Evolutionary conservation across 2,329 filamentous ascomycete species (phyloP).

Genomic region (Drechslerella stenobrocha): DNA sequence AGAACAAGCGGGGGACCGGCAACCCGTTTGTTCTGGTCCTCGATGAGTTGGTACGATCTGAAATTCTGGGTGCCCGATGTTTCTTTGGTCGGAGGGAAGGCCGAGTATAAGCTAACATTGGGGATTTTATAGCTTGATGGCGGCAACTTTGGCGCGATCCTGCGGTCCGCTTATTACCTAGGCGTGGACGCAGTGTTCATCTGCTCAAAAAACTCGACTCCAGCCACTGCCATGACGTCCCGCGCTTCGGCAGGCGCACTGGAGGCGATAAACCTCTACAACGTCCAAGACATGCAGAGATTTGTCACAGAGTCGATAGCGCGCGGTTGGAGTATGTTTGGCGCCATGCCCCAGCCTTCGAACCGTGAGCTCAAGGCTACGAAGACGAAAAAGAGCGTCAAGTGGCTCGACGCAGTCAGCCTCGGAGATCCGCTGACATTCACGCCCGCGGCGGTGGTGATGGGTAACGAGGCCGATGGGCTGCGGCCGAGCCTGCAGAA

Average conservation of each 20-base stretch:
- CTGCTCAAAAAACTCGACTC: constrained; percentile 70
- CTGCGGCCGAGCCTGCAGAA: constrained; percentile 67
- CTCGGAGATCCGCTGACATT: constrained; percentile 61
- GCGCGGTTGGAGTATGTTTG: constrained; percentile 81
- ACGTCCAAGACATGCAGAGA: constrained; percentile 66
- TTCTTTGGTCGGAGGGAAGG: too few relatives aligned
- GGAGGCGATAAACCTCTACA: constrained; percentile 75
- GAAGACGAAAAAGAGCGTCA: constrained; percentile 54
- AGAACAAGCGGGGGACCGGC: constrained; percentile 58
- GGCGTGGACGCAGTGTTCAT: constrained; percentile 82
- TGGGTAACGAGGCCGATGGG: constrained; percentile 80
- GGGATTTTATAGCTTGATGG: constrained; percentile 68
- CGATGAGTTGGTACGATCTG: constrained; percentile 66
- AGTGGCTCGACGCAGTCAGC: constrained; percentile 59
- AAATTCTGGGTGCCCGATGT: too few relatives aligned
- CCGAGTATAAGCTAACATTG: too few relatives aligned
- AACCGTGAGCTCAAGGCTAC: constrained; percentile 17
- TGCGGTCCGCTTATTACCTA: constrained; percentile 87
- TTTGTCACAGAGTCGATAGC: constrained; percentile 71
- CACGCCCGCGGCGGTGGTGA: constrained; percentile 74
- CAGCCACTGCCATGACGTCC: constrained; percentile 73
- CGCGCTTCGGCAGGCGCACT: constrained; percentile 88
- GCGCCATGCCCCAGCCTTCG: constrained; percentile 65
- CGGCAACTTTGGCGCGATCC: constrained; percentile 85
- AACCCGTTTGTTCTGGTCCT: constrained; percentile 73